Evolutionary conservation across 345 rosid species (phyloP), one percentile per base, ranked within the genome.

Genomic region (Cardiospermum halicacabum): DNA sequence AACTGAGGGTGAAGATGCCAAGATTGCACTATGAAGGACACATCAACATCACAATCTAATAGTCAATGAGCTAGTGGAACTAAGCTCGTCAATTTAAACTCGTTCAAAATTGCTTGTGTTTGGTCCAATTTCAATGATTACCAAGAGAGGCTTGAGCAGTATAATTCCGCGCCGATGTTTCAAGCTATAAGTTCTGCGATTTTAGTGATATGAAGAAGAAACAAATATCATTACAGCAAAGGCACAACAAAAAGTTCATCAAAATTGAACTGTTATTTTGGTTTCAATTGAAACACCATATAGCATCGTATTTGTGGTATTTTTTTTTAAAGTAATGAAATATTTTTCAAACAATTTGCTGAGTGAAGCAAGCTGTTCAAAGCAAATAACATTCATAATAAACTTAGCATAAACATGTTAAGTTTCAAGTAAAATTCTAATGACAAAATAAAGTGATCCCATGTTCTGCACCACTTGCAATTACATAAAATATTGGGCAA

Each of bases 41-140:
- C 16, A 34, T 25, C 61, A 53, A 64, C 16, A 34, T 25, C 61
- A 53, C 48, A 13, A 68, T 54, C 60, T 18, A 25, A 40, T 56
- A 37, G 78, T 76, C 72, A 68, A 65, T 37, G 60, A 56, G 11
- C 49, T 57, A 27, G 26, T 3, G 25, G 30, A 22, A 12, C 40
- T 26, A 27, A 31, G 48, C 12, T 8, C 32, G 50, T 36, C 62
- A 51, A 45, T 28, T 26, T 47, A 48, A 53, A 36, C 54, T 54
- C 54, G 27, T 19, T 45, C 43, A 10, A 47, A 15, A 58, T 22
- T 10, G 11, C 39, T 21, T 36, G 30, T 49, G 30, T 60, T 37
- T 13, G 62, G 72, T 77, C 67, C 42, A 26, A 59, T 54, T 62
- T 25, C 48, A 37, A 57, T 59, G 45, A 69, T 66, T 68, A 62